Conservation (phyloP, 306 rosid genomes). For the Rosa persica region DNA sequence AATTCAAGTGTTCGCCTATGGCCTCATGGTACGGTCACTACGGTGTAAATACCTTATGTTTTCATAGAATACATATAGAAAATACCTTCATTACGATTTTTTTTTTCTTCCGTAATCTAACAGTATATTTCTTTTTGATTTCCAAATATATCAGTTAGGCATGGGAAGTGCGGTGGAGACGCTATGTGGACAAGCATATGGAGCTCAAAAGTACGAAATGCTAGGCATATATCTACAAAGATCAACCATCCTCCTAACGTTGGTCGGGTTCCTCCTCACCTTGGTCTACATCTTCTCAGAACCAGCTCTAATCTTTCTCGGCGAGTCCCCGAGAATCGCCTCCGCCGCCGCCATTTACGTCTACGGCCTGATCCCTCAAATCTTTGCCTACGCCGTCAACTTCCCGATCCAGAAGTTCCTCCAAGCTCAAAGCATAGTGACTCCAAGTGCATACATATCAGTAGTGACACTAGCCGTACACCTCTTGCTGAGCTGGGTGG, state of each 20-base stretch:
- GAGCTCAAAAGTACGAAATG: slow-evolving; percentile 59
- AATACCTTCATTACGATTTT: too few relatives aligned
- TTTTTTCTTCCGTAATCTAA: too few relatives aligned
- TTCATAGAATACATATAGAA: too few relatives aligned
- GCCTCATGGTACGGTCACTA: slow-evolving; percentile 49
- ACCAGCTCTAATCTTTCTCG: slow-evolving; percentile 45
- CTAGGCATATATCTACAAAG: slow-evolving; percentile 66
- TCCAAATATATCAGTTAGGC: slow-evolving; percentile 45
- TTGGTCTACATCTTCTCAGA: slow-evolving; percentile 41
- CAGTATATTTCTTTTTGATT: background rate
- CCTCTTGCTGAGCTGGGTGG: slow-evolving; percentile 52
- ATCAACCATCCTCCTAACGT: slow-evolving; percentile 50
- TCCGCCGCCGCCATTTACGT: slow-evolving; percentile 54
- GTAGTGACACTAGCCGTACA: slow-evolving; percentile 47
- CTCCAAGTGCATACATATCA: slow-evolving; percentile 72
- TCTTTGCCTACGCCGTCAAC: slow-evolving; percentile 66
- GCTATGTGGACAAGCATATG: slow-evolving; percentile 79
- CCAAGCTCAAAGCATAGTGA: slow-evolving; percentile 73
- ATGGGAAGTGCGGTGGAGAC: slow-evolving; percentile 98
- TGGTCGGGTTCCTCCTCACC: slow-evolving; percentile 25
- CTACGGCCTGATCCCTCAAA: slow-evolving; percentile 75
- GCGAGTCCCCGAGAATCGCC: slow-evolving; percentile 53
- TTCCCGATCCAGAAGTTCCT: slow-evolving; percentile 80
- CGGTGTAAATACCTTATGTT: too few relatives aligned
- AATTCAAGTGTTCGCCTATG: slow-evolving; percentile 67